A percentile compares a stretch with the other conserved stretches of the same genome.
These are phyloP conservation scores for Pleoardoris graminearum DNA, from an alignment of 2,329 filamentous ascomycete genomes.

Conservation along the genomic window DNA sequence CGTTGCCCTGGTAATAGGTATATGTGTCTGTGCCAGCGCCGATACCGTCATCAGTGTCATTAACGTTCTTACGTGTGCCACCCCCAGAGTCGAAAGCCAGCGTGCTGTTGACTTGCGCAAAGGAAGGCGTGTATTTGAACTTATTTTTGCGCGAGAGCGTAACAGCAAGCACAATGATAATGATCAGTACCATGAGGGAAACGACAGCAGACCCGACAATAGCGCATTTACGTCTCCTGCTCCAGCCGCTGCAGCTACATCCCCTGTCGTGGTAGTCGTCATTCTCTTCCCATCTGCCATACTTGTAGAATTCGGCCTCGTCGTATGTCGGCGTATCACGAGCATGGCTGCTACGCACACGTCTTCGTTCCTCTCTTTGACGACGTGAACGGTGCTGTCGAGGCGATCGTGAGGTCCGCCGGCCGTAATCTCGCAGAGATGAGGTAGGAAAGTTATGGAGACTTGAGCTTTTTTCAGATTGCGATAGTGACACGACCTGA, in stretches of 20 bases:
- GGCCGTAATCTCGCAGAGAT: conserved; percentile 10
- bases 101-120: conserved; percentile 33
- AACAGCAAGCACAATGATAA: conserved; percentile 23
- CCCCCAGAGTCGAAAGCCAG: conserved; percentile 30
- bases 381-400: conserved; percentile 13
- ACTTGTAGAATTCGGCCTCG: conserved; percentile 18
- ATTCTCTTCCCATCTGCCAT: conserved; percentile 13
- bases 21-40: conserved; percentile 26
- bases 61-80: conserved; percentile 31
- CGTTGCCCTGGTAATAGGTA: conserved; percentile 36
- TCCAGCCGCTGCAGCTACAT: conserved; percentile 19
- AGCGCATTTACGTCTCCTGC: conserved; percentile 21
- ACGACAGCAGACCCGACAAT: conserved; percentile 19
- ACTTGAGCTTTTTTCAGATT: conserved; percentile 7
- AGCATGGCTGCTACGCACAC: conserved; percentile 3
- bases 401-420: conserved; percentile 8
- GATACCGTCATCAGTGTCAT: conserved; percentile 19
- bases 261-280: conserved; percentile 10
- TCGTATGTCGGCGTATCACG: conserved; percentile 12
- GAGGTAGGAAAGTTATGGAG: conserved; percentile 8
- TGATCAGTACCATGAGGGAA: conserved; percentile 19
- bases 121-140: conserved; percentile 32
- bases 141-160: conserved; percentile 22
- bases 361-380: conserved; percentile 9
- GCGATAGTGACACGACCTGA: conserved; percentile 4